phyloP scores from a whole-genome alignment of 805 yeast genomes.

The Cyberlindnera americana region DNA sequence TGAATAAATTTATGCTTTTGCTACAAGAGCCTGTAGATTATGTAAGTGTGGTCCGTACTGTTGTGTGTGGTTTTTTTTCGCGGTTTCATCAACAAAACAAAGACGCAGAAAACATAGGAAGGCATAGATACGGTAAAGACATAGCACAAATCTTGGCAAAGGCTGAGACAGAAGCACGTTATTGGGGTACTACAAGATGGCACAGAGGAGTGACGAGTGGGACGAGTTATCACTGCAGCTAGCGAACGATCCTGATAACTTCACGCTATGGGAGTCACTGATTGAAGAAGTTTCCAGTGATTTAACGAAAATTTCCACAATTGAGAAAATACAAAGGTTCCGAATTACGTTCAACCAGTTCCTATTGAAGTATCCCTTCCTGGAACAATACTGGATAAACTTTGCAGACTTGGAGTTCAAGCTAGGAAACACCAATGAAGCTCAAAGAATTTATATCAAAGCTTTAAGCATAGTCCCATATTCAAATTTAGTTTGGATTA shows the following conservation, averaged over 20 bases:
- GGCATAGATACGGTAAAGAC: too few relatives aligned
- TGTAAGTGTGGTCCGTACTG: too few relatives aligned
- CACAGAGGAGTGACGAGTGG: conserved; percentile 15
- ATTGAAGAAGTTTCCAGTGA: conserved; percentile 33
- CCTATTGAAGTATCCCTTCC: conserved; percentile 43
- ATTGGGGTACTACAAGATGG: too few relatives aligned
- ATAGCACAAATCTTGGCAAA: too few relatives aligned
- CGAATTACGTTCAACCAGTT: conserved; percentile 40
- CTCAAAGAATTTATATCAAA: conserved; percentile 35
- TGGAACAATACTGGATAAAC: conserved; percentile 56
- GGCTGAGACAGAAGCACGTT: too few relatives aligned
- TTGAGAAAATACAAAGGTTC: conserved; percentile 31
- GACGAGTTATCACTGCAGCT: conserved; percentile 15
- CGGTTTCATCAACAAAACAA: neutral
- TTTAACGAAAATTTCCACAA: conserved; percentile 35
- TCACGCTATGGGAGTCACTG: conserved; percentile 36
- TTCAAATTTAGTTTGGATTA: conserved; percentile 49
- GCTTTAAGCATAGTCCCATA: conserved; percentile 39
- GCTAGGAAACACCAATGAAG: conserved; percentile 38
- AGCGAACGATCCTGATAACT: conserved; percentile 33
- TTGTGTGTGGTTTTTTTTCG: neutral
- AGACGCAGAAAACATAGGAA: too few relatives aligned
- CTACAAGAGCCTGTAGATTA: too few relatives aligned
- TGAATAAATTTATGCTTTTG: neutral
- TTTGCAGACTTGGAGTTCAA: conserved; percentile 46